phyloP scores from a whole-genome alignment of 176 grass and related monocot species.

The Musa itinerans region DNA sequence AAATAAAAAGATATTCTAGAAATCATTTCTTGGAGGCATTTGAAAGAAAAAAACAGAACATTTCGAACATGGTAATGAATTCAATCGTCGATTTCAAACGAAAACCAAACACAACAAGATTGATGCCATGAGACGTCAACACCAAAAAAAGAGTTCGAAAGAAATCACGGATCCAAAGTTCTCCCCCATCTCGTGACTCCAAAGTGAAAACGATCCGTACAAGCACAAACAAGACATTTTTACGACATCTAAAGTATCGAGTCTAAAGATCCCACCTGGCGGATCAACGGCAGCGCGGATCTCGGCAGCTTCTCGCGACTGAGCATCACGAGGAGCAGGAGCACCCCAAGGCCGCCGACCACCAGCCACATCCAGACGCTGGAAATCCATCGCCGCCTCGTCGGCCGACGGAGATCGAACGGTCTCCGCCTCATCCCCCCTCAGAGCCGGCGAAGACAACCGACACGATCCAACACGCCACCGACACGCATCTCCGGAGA shows the following conservation, averaged over 20 bases:
- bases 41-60: too few species aligned
- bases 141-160: neutral
- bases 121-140: neutral
- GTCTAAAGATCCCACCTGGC: neutral
- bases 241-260: neutral
- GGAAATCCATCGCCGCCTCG: constrained; percentile 53
- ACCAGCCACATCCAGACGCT: constrained; percentile 36
- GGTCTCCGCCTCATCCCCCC: constrained; percentile 28
- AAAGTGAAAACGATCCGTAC: neutral
- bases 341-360: constrained; percentile 7
- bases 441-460: neutral
- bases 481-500: constrained; percentile 1
- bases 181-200: neutral
- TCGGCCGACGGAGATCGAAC: constrained; percentile 45
- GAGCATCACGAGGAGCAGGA: constrained; percentile 14
- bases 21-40: too few species aligned
- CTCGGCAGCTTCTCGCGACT: constrained; percentile 24
- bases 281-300: constrained; percentile 3
- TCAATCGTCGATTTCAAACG: neutral
- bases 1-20: too few species aligned
- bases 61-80: neutral
- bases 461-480: too few species aligned
- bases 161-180: neutral
- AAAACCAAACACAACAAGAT: neutral
- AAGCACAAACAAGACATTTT: neutral